phyloP scores from a whole-genome alignment of 176 grass and related monocot genomes.

The Typha latifolia region DNA sequence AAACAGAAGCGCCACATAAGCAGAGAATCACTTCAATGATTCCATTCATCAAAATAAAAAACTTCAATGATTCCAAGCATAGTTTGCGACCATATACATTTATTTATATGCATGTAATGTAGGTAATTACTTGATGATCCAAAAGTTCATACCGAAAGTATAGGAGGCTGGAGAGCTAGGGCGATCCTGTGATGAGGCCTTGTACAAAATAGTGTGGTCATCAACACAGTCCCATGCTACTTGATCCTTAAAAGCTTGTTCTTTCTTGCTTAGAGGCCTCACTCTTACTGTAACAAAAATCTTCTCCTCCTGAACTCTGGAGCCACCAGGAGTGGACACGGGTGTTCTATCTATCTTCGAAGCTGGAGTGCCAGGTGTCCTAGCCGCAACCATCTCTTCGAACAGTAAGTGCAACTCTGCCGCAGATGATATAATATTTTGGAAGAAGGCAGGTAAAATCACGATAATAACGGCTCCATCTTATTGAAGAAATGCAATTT shows the following conservation, averaged over 20 bases:
- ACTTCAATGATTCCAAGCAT: not conserved
- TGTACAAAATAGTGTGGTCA: slow-evolving; percentile 69
- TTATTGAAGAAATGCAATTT: not conserved
- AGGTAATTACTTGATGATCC: too few species aligned
- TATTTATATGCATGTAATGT: not conserved
- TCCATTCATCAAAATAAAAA: too few species aligned
- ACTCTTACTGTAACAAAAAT: slow-evolving; percentile 97
- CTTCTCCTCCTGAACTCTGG: slow-evolving; percentile 81
- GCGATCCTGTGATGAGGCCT: slow-evolving; percentile 38
- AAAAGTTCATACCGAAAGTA: slow-evolving; percentile 52
- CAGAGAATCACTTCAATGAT: not conserved
- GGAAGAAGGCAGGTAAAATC: not conserved
- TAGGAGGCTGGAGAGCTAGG: slow-evolving; percentile 48
- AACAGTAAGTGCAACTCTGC: not conserved
- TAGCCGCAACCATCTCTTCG: slow-evolving; percentile 37
- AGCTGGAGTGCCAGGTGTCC: slow-evolving; percentile 46
- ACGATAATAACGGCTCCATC: too few species aligned
- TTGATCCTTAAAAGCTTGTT: slow-evolving; percentile 47
- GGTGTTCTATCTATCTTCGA: slow-evolving; percentile 67
- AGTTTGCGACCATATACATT: not conserved
- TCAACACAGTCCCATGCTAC: slow-evolving; percentile 66
- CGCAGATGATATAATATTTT: not conserved
- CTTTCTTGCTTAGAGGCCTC: slow-evolving; percentile 71
- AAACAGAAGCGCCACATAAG: slow-evolving; percentile 11
- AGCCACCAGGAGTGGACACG: slow-evolving; percentile 56